A percentile compares a stretch with the other conserved stretches of the same genome.
Conservation (phyloP, 202 grass and related monocot genomes). For the Saccharum hybrid region DNA sequence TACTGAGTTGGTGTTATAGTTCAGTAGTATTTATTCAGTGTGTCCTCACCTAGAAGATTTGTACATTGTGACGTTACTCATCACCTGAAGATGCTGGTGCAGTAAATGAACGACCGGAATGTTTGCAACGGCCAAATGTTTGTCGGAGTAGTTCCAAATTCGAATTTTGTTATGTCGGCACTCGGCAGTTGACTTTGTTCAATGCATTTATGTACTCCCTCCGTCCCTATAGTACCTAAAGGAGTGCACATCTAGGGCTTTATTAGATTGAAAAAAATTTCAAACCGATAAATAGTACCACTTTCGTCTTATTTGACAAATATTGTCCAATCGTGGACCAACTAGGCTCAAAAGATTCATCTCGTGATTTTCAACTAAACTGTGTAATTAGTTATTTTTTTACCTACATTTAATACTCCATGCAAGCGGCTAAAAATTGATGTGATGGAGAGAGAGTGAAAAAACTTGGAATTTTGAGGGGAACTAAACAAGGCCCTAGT, state of each 20-base stretch:
- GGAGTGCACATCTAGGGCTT: neutral
- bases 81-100: neutral
- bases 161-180: neutral
- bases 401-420: no score
- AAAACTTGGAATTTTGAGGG: no score
- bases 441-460: no score
- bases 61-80: slow-evolving; percentile 8
- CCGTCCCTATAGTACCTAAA: neutral
- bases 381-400: no score
- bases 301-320: no score
- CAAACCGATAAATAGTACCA: no score
- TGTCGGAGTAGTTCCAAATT: neutral
- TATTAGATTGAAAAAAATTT: no score
- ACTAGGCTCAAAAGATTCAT: no score
- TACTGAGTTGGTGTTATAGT: neutral
- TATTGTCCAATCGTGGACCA: no score
- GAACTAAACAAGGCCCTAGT: no score
- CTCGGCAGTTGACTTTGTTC: neutral
- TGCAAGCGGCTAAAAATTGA: no score
- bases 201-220: neutral
- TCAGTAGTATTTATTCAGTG: neutral
- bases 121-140: slow-evolving; percentile 4
- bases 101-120: neutral
- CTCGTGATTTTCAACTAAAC: no score
- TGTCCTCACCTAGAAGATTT: neutral